phyloP scores from a whole-genome alignment of 139 green algal species.

The Closterium sp. region DNA sequence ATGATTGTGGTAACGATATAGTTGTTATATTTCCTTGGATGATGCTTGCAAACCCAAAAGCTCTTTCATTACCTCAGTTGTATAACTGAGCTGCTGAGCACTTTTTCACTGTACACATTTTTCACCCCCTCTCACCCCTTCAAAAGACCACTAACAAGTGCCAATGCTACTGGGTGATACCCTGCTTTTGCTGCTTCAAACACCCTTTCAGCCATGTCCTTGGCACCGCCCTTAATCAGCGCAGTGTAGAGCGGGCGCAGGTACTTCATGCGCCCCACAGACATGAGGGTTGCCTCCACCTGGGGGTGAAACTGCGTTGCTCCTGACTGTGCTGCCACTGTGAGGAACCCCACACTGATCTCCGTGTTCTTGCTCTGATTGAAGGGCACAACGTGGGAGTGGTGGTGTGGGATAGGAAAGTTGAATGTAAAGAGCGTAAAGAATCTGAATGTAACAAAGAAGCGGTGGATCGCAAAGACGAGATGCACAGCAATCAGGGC shows the following conservation, averaged over 20 bases:
- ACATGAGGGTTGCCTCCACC: conserved; percentile 18
- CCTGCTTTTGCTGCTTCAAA: conserved; percentile 56
- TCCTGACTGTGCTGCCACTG: conserved; percentile 19
- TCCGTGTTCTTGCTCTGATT: conserved; percentile 39
- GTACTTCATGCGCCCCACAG: conserved; percentile 74
- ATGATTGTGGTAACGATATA: neutral
- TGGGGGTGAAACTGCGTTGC: neutral
- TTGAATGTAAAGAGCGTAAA: too few species aligned
- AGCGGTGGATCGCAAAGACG: too few species aligned
- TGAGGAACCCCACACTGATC: conserved; percentile 29
- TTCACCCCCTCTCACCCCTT: neutral
- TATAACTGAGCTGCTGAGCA: too few species aligned
- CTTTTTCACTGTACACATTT: too few species aligned
- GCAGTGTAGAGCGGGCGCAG: conserved; percentile 74
- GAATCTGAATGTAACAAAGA: too few species aligned
- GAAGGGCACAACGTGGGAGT: neutral
- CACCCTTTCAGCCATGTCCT: conserved; percentile 47
- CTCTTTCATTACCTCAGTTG: too few species aligned
- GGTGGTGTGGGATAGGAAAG: neutral
- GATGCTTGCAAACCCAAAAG: too few species aligned
- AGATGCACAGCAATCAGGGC: neutral
- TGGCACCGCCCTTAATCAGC: conserved; percentile 47
- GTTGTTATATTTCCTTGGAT: too few species aligned
- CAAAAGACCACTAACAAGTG: conserved; percentile 61
- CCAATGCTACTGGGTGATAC: conserved; percentile 83